phyloP scores from a whole-genome alignment of 2,329 filamentous ascomycete genomes.

The Aspergillus sclerotialis region DNA sequence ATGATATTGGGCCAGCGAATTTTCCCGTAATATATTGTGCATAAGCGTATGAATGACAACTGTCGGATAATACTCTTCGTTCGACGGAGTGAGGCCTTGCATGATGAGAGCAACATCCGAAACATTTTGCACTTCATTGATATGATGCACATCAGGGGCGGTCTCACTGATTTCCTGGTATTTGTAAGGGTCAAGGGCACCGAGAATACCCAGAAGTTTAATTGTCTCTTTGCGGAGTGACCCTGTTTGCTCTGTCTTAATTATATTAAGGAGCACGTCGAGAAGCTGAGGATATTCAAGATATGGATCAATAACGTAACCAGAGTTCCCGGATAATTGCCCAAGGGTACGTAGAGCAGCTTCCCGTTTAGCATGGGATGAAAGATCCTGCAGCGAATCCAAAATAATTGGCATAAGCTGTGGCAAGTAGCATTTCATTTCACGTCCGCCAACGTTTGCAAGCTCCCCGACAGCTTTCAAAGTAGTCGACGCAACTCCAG shows the following conservation, averaged over 20 bases:
- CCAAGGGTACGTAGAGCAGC: conserved; percentile 85
- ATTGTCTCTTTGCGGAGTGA: conserved; percentile 88
- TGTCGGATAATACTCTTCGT: conserved; percentile 96
- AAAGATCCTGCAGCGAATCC: conserved; percentile 87
- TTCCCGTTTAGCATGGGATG: conserved; percentile 81
- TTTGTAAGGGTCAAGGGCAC: conserved; percentile 91
- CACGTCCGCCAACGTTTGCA: conserved; percentile 85
- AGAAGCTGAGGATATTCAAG: conserved; percentile 90
- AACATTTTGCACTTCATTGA: conserved; percentile 59
- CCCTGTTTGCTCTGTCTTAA: conserved; percentile 84
- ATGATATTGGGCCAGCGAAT: conserved; percentile 83
- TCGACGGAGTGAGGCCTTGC: conserved; percentile 91
- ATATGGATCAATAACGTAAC: conserved; percentile 96
- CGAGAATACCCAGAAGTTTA: conserved; percentile 90
- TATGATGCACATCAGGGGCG: conserved; percentile 71
- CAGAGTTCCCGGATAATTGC: conserved; percentile 89
- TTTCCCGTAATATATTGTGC: conserved; percentile 77
- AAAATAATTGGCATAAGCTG: conserved; percentile 93
- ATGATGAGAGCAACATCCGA: conserved; percentile 98
- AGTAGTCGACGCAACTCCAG: conserved; percentile 89
- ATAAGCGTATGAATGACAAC: conserved; percentile 95
- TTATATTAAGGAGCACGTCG: conserved; percentile 86
- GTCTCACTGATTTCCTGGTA: conserved; percentile 89
- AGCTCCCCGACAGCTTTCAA: conserved; percentile 91
- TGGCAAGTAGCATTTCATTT: conserved; percentile 88